Percentiles rank a stretch among this genome's conserved stretches.
phyloP scores from a whole-genome alignment of 345 rosid species.

The Isatis tinctoria region DNA sequence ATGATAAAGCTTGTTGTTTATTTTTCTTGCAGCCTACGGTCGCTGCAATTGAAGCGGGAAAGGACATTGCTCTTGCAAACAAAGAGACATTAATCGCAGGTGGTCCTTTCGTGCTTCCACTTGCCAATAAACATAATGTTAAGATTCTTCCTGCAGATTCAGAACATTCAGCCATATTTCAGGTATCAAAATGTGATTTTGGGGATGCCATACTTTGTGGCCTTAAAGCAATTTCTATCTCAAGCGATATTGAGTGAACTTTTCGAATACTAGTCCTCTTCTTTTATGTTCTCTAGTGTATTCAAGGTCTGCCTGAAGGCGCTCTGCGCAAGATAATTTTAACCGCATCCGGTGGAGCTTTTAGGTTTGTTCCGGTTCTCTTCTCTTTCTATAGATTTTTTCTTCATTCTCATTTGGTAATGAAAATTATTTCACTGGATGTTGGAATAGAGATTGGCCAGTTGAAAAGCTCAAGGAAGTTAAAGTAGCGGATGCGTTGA shows the following conservation, averaged over 20 bases:
- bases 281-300: constrained; percentile 48
- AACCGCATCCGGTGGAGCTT: constrained; percentile 98
- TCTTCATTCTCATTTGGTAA: not conserved
- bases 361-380: constrained; percentile 53
- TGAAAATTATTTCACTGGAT: not conserved
- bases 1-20: not conserved
- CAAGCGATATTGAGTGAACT: not conserved
- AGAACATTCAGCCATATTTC: constrained; percentile 98
- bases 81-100: constrained; percentile 97
- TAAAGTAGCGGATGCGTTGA: constrained; percentile 92
- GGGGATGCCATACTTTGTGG: not conserved
- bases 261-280: not conserved
- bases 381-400: not conserved
- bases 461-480: constrained; percentile 89
- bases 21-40: constrained; percentile 65
- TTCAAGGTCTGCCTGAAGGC: constrained; percentile 90
- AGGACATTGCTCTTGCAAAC: constrained; percentile 92
- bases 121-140: constrained; percentile 78
- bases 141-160: constrained; percentile 99
- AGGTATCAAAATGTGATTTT: constrained; percentile 39
- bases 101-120: constrained; percentile 95
- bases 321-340: constrained; percentile 81
- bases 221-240: not conserved
- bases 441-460: constrained; percentile 64
- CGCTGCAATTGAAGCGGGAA: constrained; percentile 97